phyloP scores from a whole-genome alignment of 2,329 filamentous ascomycete genomes.

The Trichophyton schoenleinii region DNA sequence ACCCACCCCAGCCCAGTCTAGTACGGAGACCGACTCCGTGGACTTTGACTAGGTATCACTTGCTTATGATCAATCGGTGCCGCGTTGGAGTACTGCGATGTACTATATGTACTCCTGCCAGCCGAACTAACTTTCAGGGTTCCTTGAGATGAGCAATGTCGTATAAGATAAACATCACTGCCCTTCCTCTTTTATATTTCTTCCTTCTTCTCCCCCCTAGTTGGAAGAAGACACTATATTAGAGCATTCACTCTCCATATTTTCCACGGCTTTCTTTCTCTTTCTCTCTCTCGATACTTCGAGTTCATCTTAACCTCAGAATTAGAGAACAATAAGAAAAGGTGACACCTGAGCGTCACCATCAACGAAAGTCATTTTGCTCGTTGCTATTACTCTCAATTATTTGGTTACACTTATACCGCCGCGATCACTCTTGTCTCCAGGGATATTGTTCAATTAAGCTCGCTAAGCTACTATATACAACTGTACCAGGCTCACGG shows the following conservation, averaged over 20 bases:
- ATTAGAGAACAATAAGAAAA: too few relatives aligned
- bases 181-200: neutral
- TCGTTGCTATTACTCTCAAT: too few relatives aligned
- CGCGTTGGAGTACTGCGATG: neutral
- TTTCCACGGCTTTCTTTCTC: neutral
- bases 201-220: neutral
- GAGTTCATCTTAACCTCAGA: too few relatives aligned
- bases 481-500: too few relatives aligned
- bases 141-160: neutral
- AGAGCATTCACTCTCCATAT: too few relatives aligned
- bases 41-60: neutral
- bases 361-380: too few relatives aligned
- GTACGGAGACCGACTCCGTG: neutral
- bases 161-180: neutral
- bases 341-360: too few relatives aligned
- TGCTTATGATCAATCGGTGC: neutral
- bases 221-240: neutral
- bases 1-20: neutral
- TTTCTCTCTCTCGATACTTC: too few relatives aligned
- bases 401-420: too few relatives aligned
- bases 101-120: neutral
- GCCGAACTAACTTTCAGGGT: neutral
- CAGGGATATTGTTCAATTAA: too few relatives aligned
- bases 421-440: too few relatives aligned
- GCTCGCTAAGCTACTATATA: too few relatives aligned